phyloP scores from a whole-genome alignment of 192 early-diverging fungal species.

The Kappamyces sp. region DNA sequence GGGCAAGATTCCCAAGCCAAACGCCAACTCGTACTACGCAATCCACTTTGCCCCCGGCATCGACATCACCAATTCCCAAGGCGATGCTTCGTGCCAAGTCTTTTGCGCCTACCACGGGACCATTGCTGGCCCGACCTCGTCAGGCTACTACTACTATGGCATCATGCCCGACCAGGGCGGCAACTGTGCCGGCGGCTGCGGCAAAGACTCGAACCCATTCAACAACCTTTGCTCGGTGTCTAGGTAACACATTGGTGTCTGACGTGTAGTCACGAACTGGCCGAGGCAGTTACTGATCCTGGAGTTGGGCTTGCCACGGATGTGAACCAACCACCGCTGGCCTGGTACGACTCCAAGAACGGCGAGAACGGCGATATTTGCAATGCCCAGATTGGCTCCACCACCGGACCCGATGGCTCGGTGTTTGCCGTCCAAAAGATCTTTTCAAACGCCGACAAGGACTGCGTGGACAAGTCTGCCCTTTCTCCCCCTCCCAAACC shows the following conservation, averaged over 20 bases:
- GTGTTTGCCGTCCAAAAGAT: slow-evolving; percentile 24
- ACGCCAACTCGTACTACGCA: slow-evolving; percentile 25
- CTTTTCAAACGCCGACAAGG: slow-evolving; percentile 17
- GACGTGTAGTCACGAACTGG: slow-evolving; percentile 17
- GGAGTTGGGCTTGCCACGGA: slow-evolving; percentile 21
- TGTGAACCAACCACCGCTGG: slow-evolving; percentile 12
- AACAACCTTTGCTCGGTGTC: slow-evolving; percentile 18
- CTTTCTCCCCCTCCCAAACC: background rate
- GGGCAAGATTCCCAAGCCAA: slow-evolving; percentile 12
- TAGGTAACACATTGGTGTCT: background rate
- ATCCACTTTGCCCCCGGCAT: slow-evolving; percentile 22
- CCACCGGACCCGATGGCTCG: slow-evolving; percentile 15
- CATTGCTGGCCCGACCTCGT: background rate
- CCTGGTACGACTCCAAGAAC: slow-evolving; percentile 26
- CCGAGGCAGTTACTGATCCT: slow-evolving; percentile 24
- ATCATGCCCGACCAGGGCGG: slow-evolving; percentile 27
- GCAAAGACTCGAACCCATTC: background rate
- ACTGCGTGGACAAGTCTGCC: background rate
- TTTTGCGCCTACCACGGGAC: slow-evolving; percentile 19
- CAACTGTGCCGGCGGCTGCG: slow-evolving; percentile 18
- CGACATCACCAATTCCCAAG: slow-evolving; percentile 9
- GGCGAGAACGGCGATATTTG: slow-evolving; percentile 32
- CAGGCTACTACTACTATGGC: slow-evolving; percentile 20
- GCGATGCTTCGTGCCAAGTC: slow-evolving; percentile 1
- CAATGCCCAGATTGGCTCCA: slow-evolving; percentile 19